A percentile compares a stretch with the other conserved stretches of the same genome.
Conservation (phyloP, 352 stramenopile genomes). For the Phytopythium mirpurense region DNA sequence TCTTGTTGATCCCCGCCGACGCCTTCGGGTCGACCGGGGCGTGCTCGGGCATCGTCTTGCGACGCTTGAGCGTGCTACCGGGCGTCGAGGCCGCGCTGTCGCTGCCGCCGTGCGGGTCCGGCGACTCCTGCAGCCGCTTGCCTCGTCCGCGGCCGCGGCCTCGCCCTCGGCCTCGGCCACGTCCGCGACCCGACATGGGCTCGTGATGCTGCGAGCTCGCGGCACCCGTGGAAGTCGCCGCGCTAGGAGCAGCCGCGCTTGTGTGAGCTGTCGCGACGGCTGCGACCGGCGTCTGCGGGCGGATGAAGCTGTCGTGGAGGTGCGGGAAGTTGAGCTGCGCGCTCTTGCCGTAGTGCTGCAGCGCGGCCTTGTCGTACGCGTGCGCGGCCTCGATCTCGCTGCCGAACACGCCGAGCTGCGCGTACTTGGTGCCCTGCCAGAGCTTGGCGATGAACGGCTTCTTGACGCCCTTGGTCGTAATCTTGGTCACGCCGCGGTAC, state of each 20-base stretch:
- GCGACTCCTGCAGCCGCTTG: slow-evolving; percentile 37
- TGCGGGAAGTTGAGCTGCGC: slow-evolving; percentile 80
- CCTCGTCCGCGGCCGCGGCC: slow-evolving; percentile 49
- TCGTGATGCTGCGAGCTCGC: not conserved
- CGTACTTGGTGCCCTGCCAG: slow-evolving; percentile 56
- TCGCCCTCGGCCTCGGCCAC: slow-evolving; percentile 33
- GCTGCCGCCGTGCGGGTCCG: slow-evolving; percentile 12
- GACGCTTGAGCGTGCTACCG: slow-evolving; percentile 18
- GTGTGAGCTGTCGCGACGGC: not conserved
- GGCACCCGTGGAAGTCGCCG: not conserved
- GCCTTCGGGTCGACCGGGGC: not conserved
- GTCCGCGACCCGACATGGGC: slow-evolving; percentile 20
- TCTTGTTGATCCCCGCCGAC: slow-evolving; percentile 22
- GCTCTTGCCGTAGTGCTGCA: slow-evolving; percentile 56
- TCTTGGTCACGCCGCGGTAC: slow-evolving; percentile 75
- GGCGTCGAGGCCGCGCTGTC: slow-evolving; percentile 9
- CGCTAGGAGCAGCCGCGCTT: not conserved
- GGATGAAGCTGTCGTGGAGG: slow-evolving; percentile 63
- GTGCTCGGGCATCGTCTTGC: slow-evolving; percentile 12
- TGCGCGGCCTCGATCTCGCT: slow-evolving; percentile 80
- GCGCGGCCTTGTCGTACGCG: slow-evolving; percentile 73
- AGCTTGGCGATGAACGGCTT: slow-evolving; percentile 79
- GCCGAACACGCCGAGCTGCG: slow-evolving; percentile 61
- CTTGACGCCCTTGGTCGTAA: slow-evolving; percentile 74
- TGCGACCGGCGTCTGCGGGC: slow-evolving; percentile 15